A percentile compares a stretch with the other conserved stretches of the same genome.
Evolutionary conservation across 129 eudicot genomes (phyloP).

Genomic region (sunflower (Helianthus annuus)): HanXRQr2.0-SUNRISE NC_035443.2:159126889-159127388

Average conservation of each 20-base stretch:
- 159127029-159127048: too few species aligned
- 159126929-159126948: too few species aligned
- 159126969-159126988: background rate
- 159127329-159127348: background rate
- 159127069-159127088: background rate
- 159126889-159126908: too few species aligned
- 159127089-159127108: background rate
- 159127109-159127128: background rate
- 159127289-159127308: background rate
- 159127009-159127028: too few species aligned
- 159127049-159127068: background rate
- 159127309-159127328: background rate
- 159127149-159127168: constrained; percentile 7
- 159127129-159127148: background rate
- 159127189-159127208: constrained; percentile 1
- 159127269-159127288: background rate
- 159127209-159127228: background rate
- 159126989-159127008: background rate
- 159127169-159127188: background rate
- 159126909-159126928: too few species aligned
- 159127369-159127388: background rate
- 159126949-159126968: too few species aligned
- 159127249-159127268: background rate
- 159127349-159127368: constrained; percentile 6
- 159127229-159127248: background rate